phyloP scores from a whole-genome alignment of 441 rosid genomes.

The Erodium chrysanthum region DNA sequence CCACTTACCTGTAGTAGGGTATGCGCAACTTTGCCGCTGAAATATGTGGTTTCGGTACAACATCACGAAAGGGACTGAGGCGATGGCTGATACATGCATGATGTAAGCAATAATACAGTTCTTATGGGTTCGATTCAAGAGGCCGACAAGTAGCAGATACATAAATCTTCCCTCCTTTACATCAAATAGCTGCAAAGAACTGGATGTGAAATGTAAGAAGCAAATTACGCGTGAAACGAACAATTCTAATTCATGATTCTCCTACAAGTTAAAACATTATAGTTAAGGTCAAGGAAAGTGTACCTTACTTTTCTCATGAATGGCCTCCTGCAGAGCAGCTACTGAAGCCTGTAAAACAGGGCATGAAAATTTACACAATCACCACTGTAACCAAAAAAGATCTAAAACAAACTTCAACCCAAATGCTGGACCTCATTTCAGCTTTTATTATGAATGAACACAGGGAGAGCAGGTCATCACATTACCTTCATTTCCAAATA shows the following conservation, averaged over 20 bases:
- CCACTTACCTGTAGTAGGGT: conserved; percentile 15
- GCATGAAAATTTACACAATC: neutral
- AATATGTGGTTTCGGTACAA: no score
- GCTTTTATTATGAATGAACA: neutral
- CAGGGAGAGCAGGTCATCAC: neutral
- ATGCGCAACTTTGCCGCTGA: neutral
- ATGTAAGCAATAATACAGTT: no score
- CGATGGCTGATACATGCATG: no score
- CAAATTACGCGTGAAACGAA: neutral
- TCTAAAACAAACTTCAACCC: neutral
- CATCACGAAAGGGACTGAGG: no score
- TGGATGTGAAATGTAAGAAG: neutral
- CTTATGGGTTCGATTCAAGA: no score
- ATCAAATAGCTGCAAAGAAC: neutral
- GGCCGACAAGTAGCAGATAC: neutral
- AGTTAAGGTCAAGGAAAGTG: no score
- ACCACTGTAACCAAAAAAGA: neutral
- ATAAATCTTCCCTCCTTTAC: neutral
- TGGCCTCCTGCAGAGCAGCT: neutral
- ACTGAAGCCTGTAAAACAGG: neutral
- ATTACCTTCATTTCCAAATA: neutral
- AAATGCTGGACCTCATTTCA: neutral
- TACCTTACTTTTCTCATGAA: neutral
- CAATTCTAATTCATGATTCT: no score
- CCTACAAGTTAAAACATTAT: no score